phyloP scores from a whole-genome alignment of 306 rosid species.

The Prosopis cineraria region DNA sequence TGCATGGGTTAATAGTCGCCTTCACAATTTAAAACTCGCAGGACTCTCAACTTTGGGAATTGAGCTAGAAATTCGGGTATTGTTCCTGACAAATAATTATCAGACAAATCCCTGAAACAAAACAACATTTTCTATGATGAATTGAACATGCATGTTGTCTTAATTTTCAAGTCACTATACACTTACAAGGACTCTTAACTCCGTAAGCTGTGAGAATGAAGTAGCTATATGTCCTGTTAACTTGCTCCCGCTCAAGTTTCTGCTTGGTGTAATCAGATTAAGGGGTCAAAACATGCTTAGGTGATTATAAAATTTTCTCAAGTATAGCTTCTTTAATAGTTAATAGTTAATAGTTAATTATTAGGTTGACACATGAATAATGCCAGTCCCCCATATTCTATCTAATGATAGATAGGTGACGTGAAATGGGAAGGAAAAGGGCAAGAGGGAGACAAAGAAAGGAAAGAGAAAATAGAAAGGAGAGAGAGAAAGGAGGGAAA shows the following conservation, averaged over 20 bases:
- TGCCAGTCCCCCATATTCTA: background rate
- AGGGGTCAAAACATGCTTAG: background rate
- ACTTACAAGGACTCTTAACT: constrained; percentile 16
- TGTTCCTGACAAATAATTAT: constrained; percentile 38
- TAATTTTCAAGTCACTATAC: background rate
- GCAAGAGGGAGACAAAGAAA: too few species aligned
- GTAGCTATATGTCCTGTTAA: background rate
- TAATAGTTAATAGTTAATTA: background rate
- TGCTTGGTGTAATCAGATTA: background rate
- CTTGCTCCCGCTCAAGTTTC: constrained; percentile 12
- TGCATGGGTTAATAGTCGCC: background rate
- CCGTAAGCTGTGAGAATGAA: background rate
- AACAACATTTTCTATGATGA: background rate
- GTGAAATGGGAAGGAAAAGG: too few species aligned
- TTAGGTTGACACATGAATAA: background rate
- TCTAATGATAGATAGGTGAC: too few species aligned
- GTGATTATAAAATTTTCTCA: background rate
- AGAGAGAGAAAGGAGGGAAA: too few species aligned
- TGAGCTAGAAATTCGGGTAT: constrained; percentile 34
- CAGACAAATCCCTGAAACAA: constrained; percentile 42
- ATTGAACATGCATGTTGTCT: background rate
- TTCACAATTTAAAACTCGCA: background rate
- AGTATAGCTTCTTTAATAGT: background rate
- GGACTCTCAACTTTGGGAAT: too few species aligned
- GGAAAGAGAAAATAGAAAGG: too few species aligned